Base-by-base conservation (phyloP, 225 moss, liverwort and hornwort species). In the Takakia lepidozioides region DNA sequence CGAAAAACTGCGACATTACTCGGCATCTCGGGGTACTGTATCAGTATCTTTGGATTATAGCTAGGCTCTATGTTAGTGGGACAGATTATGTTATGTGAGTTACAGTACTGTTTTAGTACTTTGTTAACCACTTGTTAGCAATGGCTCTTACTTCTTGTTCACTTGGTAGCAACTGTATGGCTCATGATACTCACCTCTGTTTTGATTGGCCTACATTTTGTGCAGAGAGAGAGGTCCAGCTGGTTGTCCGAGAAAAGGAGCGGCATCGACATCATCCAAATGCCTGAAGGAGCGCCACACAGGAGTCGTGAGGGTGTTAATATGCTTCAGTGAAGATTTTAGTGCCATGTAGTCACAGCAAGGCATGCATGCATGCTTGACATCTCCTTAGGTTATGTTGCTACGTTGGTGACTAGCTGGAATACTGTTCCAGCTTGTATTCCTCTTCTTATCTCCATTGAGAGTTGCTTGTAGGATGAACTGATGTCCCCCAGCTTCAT, bases 391-490 rank as follows among this genome's bases (percentile, higher is more conserved):
- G 67, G 72, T 61, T 67, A 70, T 76, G 67, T 70, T 84, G 61
- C 72, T 80, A 65, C 56, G 81, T 63, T 78, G 72, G 65, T 73
- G 61, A 81, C 55, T 71, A 68, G 80, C 68, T 63, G 72, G 58
- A 66, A 56, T 70, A 19, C 41, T 53, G 60, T 63, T 70, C 62
- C 68, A 74, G 84, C 72, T 66, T 72, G 54, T 80, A 61, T 66
- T 74, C n/a, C 57, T 73, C 69, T 68, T 68, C 74, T 88, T 68
- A 68, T 78, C 86, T 80, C 82, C 51, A 58, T 57, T 76, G 72
- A 82, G 79, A 67, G 60, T 73, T 77, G 81, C 81, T 72, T 89
- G 75, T 86, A 82, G 86, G 75, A 74, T 82, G 72, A 69, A 89
- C 78, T 89, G 84, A 82, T 82, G 55, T 73, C 79, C 70, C 72